These are phyloP conservation scores for Suillus placidus DNA, from an alignment of 768 basidiomycete species.

Conservation along the genomic window DNA sequence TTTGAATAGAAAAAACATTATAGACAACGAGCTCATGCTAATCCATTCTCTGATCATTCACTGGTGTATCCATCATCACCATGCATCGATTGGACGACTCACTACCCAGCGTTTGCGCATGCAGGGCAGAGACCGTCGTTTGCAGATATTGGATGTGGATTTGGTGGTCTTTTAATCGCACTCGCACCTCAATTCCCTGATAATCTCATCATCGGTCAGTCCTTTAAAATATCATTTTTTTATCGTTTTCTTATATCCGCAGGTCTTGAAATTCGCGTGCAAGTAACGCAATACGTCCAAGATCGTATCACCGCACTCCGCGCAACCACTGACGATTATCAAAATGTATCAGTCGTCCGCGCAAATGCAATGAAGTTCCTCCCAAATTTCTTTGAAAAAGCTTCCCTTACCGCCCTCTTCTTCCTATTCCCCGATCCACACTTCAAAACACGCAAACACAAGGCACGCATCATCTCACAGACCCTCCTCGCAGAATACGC, in stretches of 20 bases:
- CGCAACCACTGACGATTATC: conserved; percentile 58
- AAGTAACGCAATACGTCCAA: conserved; percentile 94
- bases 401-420: conserved; percentile 90
- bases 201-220: conserved; percentile 88
- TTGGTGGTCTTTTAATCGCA: conserved; percentile 89
- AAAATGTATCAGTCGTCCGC: conserved; percentile 91
- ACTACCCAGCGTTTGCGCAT: conserved; percentile 83
- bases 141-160: conserved; percentile 97
- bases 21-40: conserved; percentile 81
- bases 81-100: conserved; percentile 75
- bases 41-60: conserved; percentile 86
- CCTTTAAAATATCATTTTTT: neutral
- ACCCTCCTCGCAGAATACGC: conserved; percentile 98
- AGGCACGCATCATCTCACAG: conserved; percentile 97
- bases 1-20: conserved; percentile 75
- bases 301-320: conserved; percentile 94
- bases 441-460: conserved; percentile 98
- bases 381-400: conserved; percentile 92
- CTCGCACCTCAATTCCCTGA: conserved; percentile 92
- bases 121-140: conserved; percentile 79
- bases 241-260: neutral
- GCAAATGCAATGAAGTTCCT: conserved; percentile 99
- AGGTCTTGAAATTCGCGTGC: conserved; percentile 98
- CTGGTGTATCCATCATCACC: conserved; percentile 87
- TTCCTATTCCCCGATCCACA: conserved; percentile 99